Base-by-base conservation (phyloP, 306 rosid species). In the Prunus dulcis region DNA sequence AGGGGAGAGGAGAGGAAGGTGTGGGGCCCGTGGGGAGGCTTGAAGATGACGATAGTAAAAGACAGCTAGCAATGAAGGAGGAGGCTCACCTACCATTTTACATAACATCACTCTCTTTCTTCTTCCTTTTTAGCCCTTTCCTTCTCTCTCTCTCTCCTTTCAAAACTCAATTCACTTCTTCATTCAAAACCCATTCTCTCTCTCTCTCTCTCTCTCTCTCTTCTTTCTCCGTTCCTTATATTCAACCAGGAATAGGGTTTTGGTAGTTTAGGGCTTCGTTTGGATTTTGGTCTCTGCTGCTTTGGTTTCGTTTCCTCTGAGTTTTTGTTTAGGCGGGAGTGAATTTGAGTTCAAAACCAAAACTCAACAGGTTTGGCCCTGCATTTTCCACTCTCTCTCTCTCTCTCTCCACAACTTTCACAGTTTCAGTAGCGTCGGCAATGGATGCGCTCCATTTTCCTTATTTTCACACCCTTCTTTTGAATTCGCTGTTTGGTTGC, bases 11-110 rank as follows among this genome's bases (percentile, higher is more conserved):
- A 34, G 41, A 34, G 61, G 63, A 15, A 50, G 41, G 77, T 18
- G 91, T 81, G 95, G 93, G 95, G 32, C 91, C 90, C 71, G 52
- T 66, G 87, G 73, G 58, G 86, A 75, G 78, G 76, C 93, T 92
- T 92, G 81, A 89, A 84, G 88, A 57, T 93, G 85, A 93, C 84
- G 96, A 89, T 84, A 80, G 95, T 84, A 88, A 91, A 88, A 77
- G 90, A 86, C 99, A 96, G 96, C 99, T 96, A 84, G 99, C 99
- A 92, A 86, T 88, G 97, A 91, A 88, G 93, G 79, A 81, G 74
- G 93, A 89, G 78, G 84, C 91, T 85, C 89, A 89, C 93, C 96
- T 81, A 88, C 90, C 90, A 76, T 82, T 17, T 83, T 74, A 73
- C 75, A 73, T 56, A 61, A 2, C 65, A 12, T 81, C 87, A 13